Percentiles rank a stretch among this genome's conserved stretches.
Evolutionary conservation across 371 early-diverging fungal species (phyloP).

Genomic region (Mucor sp.): DNA sequence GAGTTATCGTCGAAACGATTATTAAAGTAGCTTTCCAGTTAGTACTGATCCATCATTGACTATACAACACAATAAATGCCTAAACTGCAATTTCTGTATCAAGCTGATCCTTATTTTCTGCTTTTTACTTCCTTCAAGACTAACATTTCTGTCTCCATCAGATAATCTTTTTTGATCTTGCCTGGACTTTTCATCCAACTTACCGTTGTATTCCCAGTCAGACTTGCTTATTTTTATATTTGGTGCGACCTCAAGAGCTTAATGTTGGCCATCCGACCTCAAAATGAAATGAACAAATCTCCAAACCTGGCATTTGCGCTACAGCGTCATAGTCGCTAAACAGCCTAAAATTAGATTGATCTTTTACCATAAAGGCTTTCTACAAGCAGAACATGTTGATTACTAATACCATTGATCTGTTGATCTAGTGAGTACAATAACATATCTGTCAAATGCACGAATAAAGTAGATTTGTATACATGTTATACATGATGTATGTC

Average conservation of each 20-base stretch:
- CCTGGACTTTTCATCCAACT: neutral
- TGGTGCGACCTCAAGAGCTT: neutral
- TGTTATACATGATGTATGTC: neutral
- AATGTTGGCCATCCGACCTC: neutral
- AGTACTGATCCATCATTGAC: too few species aligned
- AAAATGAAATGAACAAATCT: neutral
- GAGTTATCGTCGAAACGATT: neutral
- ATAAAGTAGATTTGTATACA: neutral
- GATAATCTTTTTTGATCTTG: neutral
- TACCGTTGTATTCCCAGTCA: neutral
- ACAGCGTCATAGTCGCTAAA: neutral
- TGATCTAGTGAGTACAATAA: neutral
- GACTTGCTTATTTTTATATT: neutral
- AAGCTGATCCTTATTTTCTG: neutral
- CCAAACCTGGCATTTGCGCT: neutral
- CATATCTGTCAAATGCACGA: neutral
- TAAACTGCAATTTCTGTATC: neutral
- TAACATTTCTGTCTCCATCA: neutral
- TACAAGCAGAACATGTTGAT: neutral
- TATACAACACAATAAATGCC: too few species aligned
- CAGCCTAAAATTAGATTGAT: neutral
- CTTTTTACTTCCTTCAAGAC: neutral
- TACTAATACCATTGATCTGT: neutral
- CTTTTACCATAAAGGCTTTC: neutral
- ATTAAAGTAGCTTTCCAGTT: neutral